Evolutionary conservation across 1,139 yeast genomes (phyloP).

Genomic region (Spathaspora sp.): DNA sequence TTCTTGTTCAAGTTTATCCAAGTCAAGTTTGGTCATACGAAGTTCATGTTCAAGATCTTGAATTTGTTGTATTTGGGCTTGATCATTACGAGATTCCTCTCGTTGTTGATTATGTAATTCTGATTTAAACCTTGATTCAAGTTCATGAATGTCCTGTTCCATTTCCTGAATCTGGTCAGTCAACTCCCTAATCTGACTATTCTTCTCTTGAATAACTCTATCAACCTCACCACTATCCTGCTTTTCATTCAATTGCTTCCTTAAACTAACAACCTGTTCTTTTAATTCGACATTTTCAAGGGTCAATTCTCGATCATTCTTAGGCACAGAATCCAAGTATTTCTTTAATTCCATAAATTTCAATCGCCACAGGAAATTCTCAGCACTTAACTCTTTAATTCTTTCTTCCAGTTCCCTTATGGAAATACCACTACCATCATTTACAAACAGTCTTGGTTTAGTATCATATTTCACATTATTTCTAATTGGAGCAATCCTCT

Average conservation of each 20-base stretch:
- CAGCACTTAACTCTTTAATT: constrained; percentile 10
- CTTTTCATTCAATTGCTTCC: constrained; percentile 2
- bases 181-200: constrained; percentile 3
- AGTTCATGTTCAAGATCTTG: constrained; percentile 4
- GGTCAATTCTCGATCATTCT: constrained; percentile 9
- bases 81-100: constrained; percentile 3
- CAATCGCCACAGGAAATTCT: constrained; percentile 12
- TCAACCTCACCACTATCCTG: background rate
- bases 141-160: constrained; percentile 4
- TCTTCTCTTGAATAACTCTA: background rate
- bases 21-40: background rate
- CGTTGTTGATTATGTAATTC: constrained; percentile 4
- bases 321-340: constrained; percentile 11
- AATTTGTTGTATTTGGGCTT: background rate
- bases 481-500: constrained; percentile 10
- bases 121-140: constrained; percentile 5
- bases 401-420: constrained; percentile 13
- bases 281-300: constrained; percentile 11
- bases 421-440: constrained; percentile 11
- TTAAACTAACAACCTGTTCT: constrained; percentile 4
- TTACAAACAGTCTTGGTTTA: constrained; percentile 6
- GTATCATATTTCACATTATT: background rate
- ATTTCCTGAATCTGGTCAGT: constrained; percentile 4
- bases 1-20: background rate
- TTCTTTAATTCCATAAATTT: constrained; percentile 12